Evolutionary conservation across 108 stramenopile species (phyloP), one percentile per base, ranked within the genome.

Genomic region (Nannochloropsis gaditana): DNA sequence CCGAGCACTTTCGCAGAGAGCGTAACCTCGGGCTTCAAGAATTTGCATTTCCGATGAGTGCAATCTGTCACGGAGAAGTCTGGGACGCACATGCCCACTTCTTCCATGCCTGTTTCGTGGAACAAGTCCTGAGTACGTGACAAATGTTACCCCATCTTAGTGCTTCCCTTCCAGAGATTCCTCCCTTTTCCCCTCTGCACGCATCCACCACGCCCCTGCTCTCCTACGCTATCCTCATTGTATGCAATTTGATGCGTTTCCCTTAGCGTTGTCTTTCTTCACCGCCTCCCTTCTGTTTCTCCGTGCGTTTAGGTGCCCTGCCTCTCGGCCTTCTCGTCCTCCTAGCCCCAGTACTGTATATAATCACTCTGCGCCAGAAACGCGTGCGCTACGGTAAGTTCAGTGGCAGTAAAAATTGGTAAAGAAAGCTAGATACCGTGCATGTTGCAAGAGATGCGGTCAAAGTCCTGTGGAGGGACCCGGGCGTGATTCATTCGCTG

Each of bases 41-140:
- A 31, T 31, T 31, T 31, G 31, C 31, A 31, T 31, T 31, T 31
- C 19, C 59, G n/a, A 73, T 73, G 59, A 73, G 19, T 15, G 59
- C 59, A 73, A n/a, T 73, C 59, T 73, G 59, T 73, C 19, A 73
- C 6, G 59, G 59, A 15, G 59, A 73, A n/a, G 59, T 73, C 59
- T 73, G 59, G 59, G 59, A 73, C 59, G 15, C 59, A 15, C 59
- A 73, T n/a, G 59, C 15, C n/a, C 59, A 73, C 59, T 73, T 73
- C n/a, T 73, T 73, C 59, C 15, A 15, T 15, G 59, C 59, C 59
- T 73, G 59, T n/a, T 73, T 73, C 59, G 59, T 73, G n/a, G n/a
- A 73, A 15, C 59, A 73, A 73, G 59, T 73, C 15, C 59, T 73
- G 59, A n/a, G 59, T 73, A 73, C 8, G 59, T 73, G 6, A n/a